Evolutionary conservation across 495 filamentous ascomycete species (phyloP), one percentile per base, ranked within the genome.

Genomic region (Penicillium cataractarum): DNA sequence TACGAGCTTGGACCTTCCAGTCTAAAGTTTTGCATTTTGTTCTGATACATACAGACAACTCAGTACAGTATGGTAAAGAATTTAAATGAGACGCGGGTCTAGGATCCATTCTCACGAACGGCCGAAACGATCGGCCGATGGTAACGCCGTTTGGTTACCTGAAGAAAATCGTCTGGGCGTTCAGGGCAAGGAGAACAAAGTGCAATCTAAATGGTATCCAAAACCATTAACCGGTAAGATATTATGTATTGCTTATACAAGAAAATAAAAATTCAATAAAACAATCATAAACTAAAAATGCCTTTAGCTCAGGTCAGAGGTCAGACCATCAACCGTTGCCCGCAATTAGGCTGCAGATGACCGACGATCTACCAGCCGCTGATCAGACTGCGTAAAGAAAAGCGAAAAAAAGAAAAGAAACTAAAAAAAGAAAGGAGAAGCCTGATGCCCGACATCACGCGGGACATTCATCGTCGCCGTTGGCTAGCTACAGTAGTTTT

Each of bases 341-440:
- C 24, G 46, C 24, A 50, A 63, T 57, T 61, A 52, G 56, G 56
- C 52, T 67, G 65, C 62, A 67, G 65, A 60, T 64, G 61, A 67
- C 62, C 58, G 65, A 65, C 62, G 58, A 67, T 61, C 39, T 54
- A 21, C 46, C 46, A 50, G 46, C 24, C 40, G 53, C 31, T 67
- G 64, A 62, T 63, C 64, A 60, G 48, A 46, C 50, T 19, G 40
- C 40, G 13, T n/a, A 50, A 29, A 50, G 46, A 15, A 50, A 50
- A 50, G 26, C 22, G 46, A 26, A 21, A 6, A 17, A 50, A 48
- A 48, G 7, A n/a, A 48, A 26, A 12, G 13, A 27, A 48, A 6
- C 2, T 26, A 27, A 22, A 29, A 50, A 50, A 50, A 29, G 46
- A 29, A 29, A 46, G 21, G 42, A 46, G 19, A 22, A 22, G 42